phyloP scores from a whole-genome alignment of 163 green algal genomes.

The Scenedesmus sp. region DNA sequence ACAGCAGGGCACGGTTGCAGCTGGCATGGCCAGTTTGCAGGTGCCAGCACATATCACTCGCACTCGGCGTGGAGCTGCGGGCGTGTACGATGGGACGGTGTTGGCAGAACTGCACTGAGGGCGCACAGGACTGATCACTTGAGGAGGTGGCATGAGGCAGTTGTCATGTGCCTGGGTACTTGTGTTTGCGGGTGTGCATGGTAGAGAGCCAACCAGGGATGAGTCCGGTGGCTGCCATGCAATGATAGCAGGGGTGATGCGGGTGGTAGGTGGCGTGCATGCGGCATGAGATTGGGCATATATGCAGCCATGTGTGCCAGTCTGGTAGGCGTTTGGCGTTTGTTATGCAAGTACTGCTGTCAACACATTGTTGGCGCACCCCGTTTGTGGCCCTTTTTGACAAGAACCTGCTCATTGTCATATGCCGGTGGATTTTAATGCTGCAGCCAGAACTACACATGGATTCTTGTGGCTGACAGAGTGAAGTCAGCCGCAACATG shows the following conservation, averaged over 20 bases:
- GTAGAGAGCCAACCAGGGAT: background rate
- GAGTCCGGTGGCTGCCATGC: background rate
- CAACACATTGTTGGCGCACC: background rate
- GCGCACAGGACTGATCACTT: background rate
- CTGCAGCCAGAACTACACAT: background rate
- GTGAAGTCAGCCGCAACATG: background rate
- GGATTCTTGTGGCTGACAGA: background rate
- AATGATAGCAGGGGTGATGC: background rate
- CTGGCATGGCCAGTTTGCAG: background rate
- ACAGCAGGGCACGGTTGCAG: background rate
- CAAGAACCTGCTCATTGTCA: background rate
- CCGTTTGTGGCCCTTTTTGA: background rate
- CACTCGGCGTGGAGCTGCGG: background rate
- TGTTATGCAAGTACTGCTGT: background rate
- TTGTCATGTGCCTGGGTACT: background rate
- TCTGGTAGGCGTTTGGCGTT: background rate
- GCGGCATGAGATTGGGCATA: conserved; percentile 1
- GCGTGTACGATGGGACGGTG: background rate
- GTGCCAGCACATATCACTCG: background rate
- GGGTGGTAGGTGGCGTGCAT: background rate
- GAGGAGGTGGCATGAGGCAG: background rate
- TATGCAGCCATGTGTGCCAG: background rate
- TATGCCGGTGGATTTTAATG: background rate
- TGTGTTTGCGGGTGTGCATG: background rate
- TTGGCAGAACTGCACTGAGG: background rate